Conservation (phyloP, 2,329 filamentous ascomycete species). For the Cryphonectria radicalis region DNA sequence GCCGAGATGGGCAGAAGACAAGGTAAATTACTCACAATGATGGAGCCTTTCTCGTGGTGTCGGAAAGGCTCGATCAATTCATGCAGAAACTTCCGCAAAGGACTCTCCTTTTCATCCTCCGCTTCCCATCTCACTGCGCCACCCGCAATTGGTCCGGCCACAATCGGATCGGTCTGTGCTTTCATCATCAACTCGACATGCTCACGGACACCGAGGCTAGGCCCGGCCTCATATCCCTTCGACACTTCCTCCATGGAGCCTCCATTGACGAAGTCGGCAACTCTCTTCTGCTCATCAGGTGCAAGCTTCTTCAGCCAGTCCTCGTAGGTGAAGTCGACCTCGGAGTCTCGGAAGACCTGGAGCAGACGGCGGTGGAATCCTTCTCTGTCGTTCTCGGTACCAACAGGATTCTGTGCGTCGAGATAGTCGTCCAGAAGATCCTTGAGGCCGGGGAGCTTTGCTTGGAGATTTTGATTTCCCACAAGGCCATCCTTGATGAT, state of each 20-base stretch:
- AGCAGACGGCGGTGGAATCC: conserved; percentile 29
- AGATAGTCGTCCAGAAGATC: conserved; percentile 28
- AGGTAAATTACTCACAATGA: background rate
- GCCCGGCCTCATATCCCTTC: conserved; percentile 15
- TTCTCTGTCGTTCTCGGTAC: conserved; percentile 17
- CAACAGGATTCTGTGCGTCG: background rate
- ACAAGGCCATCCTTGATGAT: conserved; percentile 13
- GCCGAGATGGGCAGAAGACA: background rate
- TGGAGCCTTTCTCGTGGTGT: conserved; percentile 10
- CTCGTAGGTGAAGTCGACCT: conserved; percentile 26
- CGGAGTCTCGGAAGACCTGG: conserved; percentile 27
- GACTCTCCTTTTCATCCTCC: background rate
- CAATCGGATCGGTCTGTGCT: conserved; percentile 3
- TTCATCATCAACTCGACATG: conserved; percentile 19
- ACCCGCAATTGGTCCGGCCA: background rate
- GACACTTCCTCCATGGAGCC: conserved; percentile 5
- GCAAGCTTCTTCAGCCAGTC: conserved; percentile 18
- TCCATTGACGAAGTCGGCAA: conserved; percentile 27
- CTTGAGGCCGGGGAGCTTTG: conserved; percentile 28
- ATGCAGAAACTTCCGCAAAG: conserved; percentile 17
- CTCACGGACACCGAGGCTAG: conserved; percentile 29
- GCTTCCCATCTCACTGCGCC: background rate
- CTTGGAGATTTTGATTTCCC: background rate
- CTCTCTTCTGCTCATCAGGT: conserved; percentile 23
- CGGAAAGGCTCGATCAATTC: conserved; percentile 12